Base-by-base conservation (phyloP, 192 early-diverging fungal genomes). In the Linnemannia zychae region DNA sequence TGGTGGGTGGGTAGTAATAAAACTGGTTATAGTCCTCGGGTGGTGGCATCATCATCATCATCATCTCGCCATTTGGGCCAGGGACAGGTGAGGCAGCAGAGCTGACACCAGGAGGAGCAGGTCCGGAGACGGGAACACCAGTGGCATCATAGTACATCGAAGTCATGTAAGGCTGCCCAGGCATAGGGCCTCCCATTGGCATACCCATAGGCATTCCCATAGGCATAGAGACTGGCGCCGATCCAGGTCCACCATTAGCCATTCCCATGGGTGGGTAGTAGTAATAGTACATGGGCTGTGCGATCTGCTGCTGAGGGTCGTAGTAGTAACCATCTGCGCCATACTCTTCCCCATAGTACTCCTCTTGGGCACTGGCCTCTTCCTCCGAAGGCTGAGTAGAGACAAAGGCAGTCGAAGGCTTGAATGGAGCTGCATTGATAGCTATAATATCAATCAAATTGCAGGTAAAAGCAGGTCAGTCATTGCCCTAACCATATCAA, bases 1-100 rank as follows among this genome's bases (percentile, higher is more conserved):
- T 74, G 16, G 67, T 33, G 16, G 77, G 74, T 18, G 52, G 83
- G 63, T 85, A 85, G 63, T 85, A 85, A 50, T 85, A 85, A 67
- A 76, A 85, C 24, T 85, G 79, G 70, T 76, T 85, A 65, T 79
- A 85, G 12, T 85, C 83, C 63, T 85, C 83, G 1, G 83, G 77
- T 3, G 82, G 28, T 40, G 72, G 44, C 77, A 85, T 76, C 83
- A 85, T 84, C 77, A 84, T 74, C 81, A 82, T 75, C 77, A 78
- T 77, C 77, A 78, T 82, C 52, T 84, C 81, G 34, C 81, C 81
- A 6, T 40, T 50, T 9, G 76, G 37, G 18, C 78, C 78, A 16
- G 65, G 38, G 24, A 47, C 67, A 2, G 77, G 38, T 36, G 28
- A 38, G 28, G 71, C 37, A 7, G 71, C 78, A 37, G 80, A 44